Percentiles rank a stretch among this genome's conserved stretches.
Evolutionary conservation across 257 asterid genomes (phyloP).

Genomic region (Solanum lycopersicoides): DNA sequence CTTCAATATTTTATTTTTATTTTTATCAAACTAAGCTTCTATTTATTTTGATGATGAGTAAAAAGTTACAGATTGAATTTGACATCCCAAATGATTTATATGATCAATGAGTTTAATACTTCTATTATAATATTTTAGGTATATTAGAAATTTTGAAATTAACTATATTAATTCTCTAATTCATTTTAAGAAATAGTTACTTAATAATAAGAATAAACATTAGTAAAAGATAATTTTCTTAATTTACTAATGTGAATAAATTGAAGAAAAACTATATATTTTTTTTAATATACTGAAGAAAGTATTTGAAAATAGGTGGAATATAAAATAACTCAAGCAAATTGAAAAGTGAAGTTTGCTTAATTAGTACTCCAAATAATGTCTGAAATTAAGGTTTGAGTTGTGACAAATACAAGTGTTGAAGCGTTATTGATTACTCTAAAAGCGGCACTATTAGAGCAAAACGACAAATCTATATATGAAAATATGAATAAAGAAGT

Average conservation of each 20-base stretch:
- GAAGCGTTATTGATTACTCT: neutral
- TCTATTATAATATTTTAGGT: neutral
- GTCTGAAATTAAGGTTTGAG: neutral
- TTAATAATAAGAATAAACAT: no score
- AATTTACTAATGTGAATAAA: neutral
- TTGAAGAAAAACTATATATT: neutral
- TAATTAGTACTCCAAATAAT: neutral
- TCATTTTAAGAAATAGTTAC: neutral
- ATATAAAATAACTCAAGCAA: neutral
- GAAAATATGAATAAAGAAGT: neutral
- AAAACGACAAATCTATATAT: neutral
- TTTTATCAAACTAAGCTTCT: no score
- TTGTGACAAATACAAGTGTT: neutral
- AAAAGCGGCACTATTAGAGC: neutral
- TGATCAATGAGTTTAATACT: neutral
- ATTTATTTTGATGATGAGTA: no score
- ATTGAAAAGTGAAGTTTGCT: neutral
- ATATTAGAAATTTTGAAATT: neutral
- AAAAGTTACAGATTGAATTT: neutral
- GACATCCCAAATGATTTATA: neutral
- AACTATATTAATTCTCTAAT: no score
- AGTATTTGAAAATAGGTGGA: neutral
- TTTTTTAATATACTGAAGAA: neutral
- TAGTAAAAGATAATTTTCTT: no score
- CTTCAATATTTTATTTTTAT: neutral